Evolutionary conservation across 75 land plant species (phyloP), one percentile per base, ranked within the genome.

Genomic region (Isoetes taiwanensis): DNA sequence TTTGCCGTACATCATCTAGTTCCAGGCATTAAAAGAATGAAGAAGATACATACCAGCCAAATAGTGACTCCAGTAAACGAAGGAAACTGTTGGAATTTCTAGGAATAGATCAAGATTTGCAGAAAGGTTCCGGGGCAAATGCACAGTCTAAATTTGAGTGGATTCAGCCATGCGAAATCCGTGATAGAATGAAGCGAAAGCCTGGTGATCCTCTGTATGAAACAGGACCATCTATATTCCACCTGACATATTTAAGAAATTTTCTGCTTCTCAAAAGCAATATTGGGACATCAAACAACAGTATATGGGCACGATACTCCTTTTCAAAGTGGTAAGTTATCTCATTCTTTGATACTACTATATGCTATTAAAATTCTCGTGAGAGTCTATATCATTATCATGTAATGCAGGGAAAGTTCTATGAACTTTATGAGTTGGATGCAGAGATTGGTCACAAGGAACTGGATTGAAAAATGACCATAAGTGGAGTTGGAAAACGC

Each of bases 361-460:
- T n/a, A n/a, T n/a, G n/a, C n/a, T n/a, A n/a, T n/a, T n/a, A n/a
- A n/a, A n/a, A n/a, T n/a, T n/a, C n/a, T n/a, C n/a, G n/a, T n/a
- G n/a, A n/a, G n/a, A n/a, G n/a, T n/a, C n/a, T n/a, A n/a, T n/a
- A n/a, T n/a, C n/a, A n/a, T n/a, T n/a, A n/a, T n/a, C n/a, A n/a
- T n/a, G 43, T 30, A 25, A 32, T 61, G 23, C 66, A 90, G 97
- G 97, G 97, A 0, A 90, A 90, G 52, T 90, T 90, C 32, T 90
- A 90, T 72, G 97, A 90, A 61, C 88, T 90, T 2, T 90, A 90
- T 71, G 97, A 90, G 53, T 17, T 86, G 34, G 97, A 90, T 76
- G 97, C 97, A 64, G 97, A 90, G 61, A 80, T 83, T 57, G 97
- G 97, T 1, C 97, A 86, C 14, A 90, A 75, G 41, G 97, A 86